A percentile compares a stretch with the other conserved stretches of the same genome.
Evolutionary conservation across 129 eudicot genomes (phyloP).

Genomic region (Erigeron canadensis): DNA sequence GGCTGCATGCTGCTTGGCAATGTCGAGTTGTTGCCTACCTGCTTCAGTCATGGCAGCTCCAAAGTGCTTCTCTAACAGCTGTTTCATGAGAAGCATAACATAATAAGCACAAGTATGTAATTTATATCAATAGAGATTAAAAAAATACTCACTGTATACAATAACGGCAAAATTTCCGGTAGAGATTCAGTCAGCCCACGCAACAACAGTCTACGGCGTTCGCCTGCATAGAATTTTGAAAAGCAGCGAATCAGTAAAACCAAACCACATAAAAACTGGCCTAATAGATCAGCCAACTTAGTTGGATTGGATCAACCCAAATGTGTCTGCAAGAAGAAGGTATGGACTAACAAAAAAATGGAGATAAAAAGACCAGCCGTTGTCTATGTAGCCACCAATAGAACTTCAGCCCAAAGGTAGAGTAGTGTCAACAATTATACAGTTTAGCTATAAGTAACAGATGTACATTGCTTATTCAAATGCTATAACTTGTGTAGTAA

Average conservation of each 20-base stretch:
- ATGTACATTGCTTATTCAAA: slow-evolving; percentile 4
- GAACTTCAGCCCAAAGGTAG: slow-evolving; percentile 7
- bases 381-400: slow-evolving; percentile 6
- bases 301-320: slow-evolving; percentile 14
- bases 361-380: slow-evolving; percentile 7
- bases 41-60: slow-evolving; percentile 97
- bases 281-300: not conserved
- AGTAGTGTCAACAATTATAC: slow-evolving; percentile 12
- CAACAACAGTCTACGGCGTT: slow-evolving; percentile 79
- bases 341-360: not conserved
- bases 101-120: slow-evolving; percentile 15
- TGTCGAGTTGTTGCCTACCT: slow-evolving; percentile 70
- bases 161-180: slow-evolving; percentile 77
- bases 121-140: not conserved
- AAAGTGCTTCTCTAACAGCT: slow-evolving; percentile 94
- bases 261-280: not conserved
- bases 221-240: slow-evolving; percentile 53
- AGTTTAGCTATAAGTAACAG: slow-evolving; percentile 1
- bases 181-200: slow-evolving; percentile 88
- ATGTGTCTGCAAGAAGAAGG: not conserved
- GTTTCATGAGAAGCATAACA: slow-evolving; percentile 16
- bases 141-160: slow-evolving; percentile 70
- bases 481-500: not conserved
- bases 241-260: not conserved
- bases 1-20: slow-evolving; percentile 91